Evolutionary conservation across 2,329 filamentous ascomycete genomes (phyloP).

Genomic region (Microcera coccophila): DNA sequence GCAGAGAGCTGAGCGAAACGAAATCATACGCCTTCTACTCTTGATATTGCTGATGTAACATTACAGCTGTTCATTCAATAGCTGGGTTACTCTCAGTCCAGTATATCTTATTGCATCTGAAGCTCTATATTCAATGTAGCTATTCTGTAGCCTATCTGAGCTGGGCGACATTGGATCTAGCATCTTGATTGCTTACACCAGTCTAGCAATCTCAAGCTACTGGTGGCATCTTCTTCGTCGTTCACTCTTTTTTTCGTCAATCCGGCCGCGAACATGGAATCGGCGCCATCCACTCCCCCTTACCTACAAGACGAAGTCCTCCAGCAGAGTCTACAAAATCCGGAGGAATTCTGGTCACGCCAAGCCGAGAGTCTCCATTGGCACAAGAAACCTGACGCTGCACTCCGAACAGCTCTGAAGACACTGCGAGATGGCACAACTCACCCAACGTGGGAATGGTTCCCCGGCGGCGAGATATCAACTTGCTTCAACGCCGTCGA

Average conservation of each 20-base stretch:
- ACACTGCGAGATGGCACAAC: constrained; percentile 57
- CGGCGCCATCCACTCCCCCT: constrained; percentile 15
- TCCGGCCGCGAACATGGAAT: not conserved
- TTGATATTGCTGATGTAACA: too few relatives aligned
- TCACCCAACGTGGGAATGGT: constrained; percentile 85
- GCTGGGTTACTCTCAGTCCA: too few relatives aligned
- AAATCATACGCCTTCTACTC: too few relatives aligned
- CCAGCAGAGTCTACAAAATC: constrained; percentile 59
- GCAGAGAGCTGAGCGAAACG: too few relatives aligned
- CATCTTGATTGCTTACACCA: too few relatives aligned
- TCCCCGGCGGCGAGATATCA: constrained; percentile 80
- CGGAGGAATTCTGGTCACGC: constrained; percentile 68
- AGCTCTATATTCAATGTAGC: too few relatives aligned
- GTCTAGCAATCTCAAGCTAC: too few relatives aligned
- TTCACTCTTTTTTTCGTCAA: not conserved
- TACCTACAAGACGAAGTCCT: constrained; percentile 49
- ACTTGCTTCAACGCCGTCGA: constrained; percentile 92
- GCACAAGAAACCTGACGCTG: constrained; percentile 68
- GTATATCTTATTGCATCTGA: too few relatives aligned
- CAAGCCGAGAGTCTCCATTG: constrained; percentile 75
- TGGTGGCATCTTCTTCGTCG: too few relatives aligned
- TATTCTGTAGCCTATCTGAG: too few relatives aligned
- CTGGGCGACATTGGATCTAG: too few relatives aligned
- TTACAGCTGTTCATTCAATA: too few relatives aligned
- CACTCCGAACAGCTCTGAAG: constrained; percentile 59